phyloP scores from a whole-genome alignment of 2,329 filamentous ascomycete species.

The Talaromyces sp. region DNA sequence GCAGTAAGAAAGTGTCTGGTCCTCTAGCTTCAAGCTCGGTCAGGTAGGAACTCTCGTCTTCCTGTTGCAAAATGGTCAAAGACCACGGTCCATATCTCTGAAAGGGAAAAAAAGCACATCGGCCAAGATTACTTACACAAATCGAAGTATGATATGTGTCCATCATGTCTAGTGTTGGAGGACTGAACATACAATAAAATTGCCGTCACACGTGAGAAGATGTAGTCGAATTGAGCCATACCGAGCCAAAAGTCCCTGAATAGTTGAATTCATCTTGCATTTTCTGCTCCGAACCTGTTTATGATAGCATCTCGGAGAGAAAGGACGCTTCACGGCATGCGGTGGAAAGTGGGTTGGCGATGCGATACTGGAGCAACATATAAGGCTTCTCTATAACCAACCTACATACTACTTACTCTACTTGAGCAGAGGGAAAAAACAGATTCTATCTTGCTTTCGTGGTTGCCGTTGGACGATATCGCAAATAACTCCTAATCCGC shows the following conservation, averaged over 20 bases:
- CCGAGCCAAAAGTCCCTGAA: not conserved
- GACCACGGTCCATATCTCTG: not conserved
- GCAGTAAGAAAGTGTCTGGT: too few species aligned
- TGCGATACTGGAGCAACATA: not conserved
- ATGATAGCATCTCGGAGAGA: not conserved
- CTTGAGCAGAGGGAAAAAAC: not conserved
- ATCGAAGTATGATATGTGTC: not conserved
- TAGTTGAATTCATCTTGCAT: not conserved
- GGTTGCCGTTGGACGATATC: not conserved
- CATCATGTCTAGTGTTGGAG: not conserved
- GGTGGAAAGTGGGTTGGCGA: not conserved
- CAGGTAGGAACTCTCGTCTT: not conserved
- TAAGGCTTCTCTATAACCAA: not conserved
- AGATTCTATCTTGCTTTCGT: not conserved
- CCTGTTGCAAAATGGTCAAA: not conserved
- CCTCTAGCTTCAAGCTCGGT: not conserved
- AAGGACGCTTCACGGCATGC: not conserved
- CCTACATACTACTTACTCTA: not conserved
- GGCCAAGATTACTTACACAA: not conserved
- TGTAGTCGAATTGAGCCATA: not conserved
- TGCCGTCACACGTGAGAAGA: not conserved
- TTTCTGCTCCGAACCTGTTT: not conserved
- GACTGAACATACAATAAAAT: not conserved
- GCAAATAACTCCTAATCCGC: not conserved
- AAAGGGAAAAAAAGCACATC: not conserved